These are phyloP conservation scores for Starmerella bombicola DNA, from an alignment of 805 yeast genomes.

Conservation along the genomic window DNA sequence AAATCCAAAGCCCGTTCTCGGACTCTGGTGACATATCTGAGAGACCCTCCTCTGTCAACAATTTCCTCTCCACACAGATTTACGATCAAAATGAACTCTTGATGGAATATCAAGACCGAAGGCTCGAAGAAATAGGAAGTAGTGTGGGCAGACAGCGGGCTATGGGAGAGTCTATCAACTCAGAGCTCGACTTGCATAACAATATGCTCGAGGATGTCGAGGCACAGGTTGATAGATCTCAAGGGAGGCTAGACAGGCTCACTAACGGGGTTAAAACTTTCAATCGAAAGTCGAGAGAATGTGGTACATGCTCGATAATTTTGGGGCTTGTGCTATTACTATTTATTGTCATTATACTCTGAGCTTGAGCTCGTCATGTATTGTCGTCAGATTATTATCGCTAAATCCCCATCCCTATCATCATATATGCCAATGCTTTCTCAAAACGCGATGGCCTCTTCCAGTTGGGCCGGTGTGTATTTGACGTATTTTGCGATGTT, in stretches of 20 bases:
- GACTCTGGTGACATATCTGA: neutral
- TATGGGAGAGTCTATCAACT: slow-evolving; percentile 30
- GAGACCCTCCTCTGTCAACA: neutral
- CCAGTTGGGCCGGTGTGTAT: slow-evolving; percentile 36
- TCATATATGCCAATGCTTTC: neutral
- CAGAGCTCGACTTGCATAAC: slow-evolving; percentile 30
- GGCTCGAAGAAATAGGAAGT: slow-evolving; percentile 28
- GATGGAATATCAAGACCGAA: slow-evolving; percentile 31
- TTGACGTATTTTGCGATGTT: slow-evolving; percentile 58
- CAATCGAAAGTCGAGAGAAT: slow-evolving; percentile 30
- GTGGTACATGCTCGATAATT: slow-evolving; percentile 30
- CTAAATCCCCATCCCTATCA: no score
- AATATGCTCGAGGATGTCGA: slow-evolving; percentile 32
- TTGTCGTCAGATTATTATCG: no score
- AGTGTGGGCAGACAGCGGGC: slow-evolving; percentile 32
- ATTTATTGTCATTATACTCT: slow-evolving; percentile 28
- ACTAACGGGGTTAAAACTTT: slow-evolving; percentile 28
- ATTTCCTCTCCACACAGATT: slow-evolving; percentile 5
- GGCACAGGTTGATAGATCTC: slow-evolving; percentile 29
- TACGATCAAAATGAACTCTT: slow-evolving; percentile 20
- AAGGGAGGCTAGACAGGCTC: slow-evolving; percentile 28
- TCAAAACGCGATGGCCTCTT: slow-evolving; percentile 18
- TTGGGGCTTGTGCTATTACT: slow-evolving; percentile 25
- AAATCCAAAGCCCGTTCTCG: neutral
- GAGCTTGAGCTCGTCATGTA: slow-evolving; percentile 19